phyloP scores from a whole-genome alignment of 2,329 filamentous ascomycete species.

The Penicillium oxalicum region DNA sequence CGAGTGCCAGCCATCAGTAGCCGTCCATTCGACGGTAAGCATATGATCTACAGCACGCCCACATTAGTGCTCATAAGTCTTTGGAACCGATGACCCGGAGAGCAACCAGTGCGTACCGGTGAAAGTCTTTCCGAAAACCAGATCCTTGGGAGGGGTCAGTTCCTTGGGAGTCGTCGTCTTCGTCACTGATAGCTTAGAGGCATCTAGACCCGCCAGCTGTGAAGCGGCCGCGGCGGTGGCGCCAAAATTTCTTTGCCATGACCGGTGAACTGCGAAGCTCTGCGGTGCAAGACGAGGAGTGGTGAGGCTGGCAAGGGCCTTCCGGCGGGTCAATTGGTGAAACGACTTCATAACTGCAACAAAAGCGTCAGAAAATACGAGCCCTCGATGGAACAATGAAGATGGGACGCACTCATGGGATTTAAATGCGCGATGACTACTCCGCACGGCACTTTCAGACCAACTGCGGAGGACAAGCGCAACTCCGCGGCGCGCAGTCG shows the following conservation, averaged over 20 bases:
- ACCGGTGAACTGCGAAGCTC: constrained; percentile 24
- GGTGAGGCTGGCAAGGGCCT: constrained; percentile 22
- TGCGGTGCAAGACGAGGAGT: constrained; percentile 21
- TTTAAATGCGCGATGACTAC: constrained; percentile 23
- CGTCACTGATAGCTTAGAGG: constrained; percentile 55
- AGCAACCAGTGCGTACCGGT: constrained; percentile 55
- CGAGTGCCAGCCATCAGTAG: constrained; percentile 72
- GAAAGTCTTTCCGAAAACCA: constrained; percentile 86
- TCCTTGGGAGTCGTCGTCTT: constrained; percentile 70
- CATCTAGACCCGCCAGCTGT: no score
- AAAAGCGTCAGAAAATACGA: constrained; percentile 1
- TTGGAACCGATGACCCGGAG: not conserved
- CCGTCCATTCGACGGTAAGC: constrained; percentile 90
- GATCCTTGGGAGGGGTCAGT: constrained; percentile 67
- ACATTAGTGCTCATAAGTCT: constrained; percentile 14
- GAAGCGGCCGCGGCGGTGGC: constrained; percentile 10
- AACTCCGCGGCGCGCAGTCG: constrained; percentile 21
- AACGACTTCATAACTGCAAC: constrained; percentile 28
- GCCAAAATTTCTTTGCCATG: constrained; percentile 49
- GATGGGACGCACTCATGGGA: constrained; percentile 7
- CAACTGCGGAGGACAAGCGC: constrained; percentile 19
- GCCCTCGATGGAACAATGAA: constrained; percentile 1
- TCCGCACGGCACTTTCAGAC: constrained; percentile 9
- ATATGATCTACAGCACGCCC: constrained; percentile 71
- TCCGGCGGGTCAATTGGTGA: constrained; percentile 31